Evolutionary conservation across 257 asterid genomes (phyloP), one percentile per base, ranked within the genome.

Genomic region (Rehmannia glutinosa): DNA sequence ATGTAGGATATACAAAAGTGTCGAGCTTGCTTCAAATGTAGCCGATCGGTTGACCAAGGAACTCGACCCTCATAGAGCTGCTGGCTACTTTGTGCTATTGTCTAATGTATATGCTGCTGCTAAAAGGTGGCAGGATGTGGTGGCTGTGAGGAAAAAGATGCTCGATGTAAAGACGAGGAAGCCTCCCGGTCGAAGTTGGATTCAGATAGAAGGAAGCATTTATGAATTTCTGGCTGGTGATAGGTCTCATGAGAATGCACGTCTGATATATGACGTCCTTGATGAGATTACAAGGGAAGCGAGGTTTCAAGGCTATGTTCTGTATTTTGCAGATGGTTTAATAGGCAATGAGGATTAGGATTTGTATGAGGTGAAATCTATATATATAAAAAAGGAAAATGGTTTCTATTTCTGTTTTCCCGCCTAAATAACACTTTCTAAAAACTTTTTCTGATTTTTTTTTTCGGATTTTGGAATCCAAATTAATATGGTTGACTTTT

Each of bases 171-270:
- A 83, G 62, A 67, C 69, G 33, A 80, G 55, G 68, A 89, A 85
- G 83, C 81, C 81, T 65, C 87, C 88, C 2, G 97, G 96, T 52
- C 80, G 76, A 73, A 89, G 96, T 68, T 86, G 91, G 90, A 76
- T 87, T 17, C 90, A 87, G 74, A 70, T 83, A 21, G 83, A 81
- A 15, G 95, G 85, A 32, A 45, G 16, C 35, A n/a, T 71, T 15
- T 73, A 73, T 62, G 83, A 82, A 36, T 86, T 84, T 70, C 32
- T 86, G 65, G 82, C 79, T 39, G 81, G 83, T 64, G 91, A 86
- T 61, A 73, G 63, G 64, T 73, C 83, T 70, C 83, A 77, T 64
- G 80, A 74, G 78, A 76, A 70, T 21, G 33, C 78, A 2, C 7
- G 59, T 70, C 38, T 71, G 67, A 71, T 84, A 42, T 72, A 80